A percentile compares a stretch with the other conserved stretches of the same genome.
Evolutionary conservation across 1,139 yeast species (phyloP).

Genomic region (Barnettozyma hawaiiensis): DNA sequence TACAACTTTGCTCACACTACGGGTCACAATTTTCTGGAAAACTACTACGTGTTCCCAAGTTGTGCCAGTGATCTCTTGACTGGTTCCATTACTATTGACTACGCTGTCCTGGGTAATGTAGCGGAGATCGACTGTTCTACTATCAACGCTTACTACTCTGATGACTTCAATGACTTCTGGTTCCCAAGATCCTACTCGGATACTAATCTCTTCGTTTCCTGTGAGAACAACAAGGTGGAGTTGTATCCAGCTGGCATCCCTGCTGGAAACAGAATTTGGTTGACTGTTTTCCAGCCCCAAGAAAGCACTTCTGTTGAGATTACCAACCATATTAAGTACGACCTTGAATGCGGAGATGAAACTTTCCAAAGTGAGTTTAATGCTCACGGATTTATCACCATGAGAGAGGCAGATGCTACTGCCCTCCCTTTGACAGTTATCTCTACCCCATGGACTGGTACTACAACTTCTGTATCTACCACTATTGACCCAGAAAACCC

Average conservation of each 20-base stretch:
- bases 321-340: constrained; percentile 14
- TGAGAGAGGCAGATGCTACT: constrained; percentile 18
- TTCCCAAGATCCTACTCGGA: constrained; percentile 22
- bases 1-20: constrained; percentile 28
- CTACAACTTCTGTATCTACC: constrained; percentile 18
- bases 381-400: constrained; percentile 10
- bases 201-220: constrained; percentile 23
- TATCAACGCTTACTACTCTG: constrained; percentile 22
- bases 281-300: constrained; percentile 24
- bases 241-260: constrained; percentile 13
- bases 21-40: constrained; percentile 27
- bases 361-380: constrained; percentile 10
- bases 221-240: constrained; percentile 19
- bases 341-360: constrained; percentile 18
- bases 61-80: constrained; percentile 26
- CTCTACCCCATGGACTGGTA: constrained; percentile 28
- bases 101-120: constrained; percentile 2
- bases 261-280: constrained; percentile 20
- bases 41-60: constrained; percentile 28
- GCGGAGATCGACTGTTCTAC: constrained; percentile 24
- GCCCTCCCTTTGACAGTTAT: constrained; percentile 21
- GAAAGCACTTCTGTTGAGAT: constrained; percentile 8
- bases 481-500: constrained; percentile 7
- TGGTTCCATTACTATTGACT: constrained; percentile 21
- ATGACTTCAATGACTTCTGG: constrained; percentile 28